Evolutionary conservation across 2,329 filamentous ascomycete genomes (phyloP).

Genomic region (Furcasterigmium sp.): DNA sequence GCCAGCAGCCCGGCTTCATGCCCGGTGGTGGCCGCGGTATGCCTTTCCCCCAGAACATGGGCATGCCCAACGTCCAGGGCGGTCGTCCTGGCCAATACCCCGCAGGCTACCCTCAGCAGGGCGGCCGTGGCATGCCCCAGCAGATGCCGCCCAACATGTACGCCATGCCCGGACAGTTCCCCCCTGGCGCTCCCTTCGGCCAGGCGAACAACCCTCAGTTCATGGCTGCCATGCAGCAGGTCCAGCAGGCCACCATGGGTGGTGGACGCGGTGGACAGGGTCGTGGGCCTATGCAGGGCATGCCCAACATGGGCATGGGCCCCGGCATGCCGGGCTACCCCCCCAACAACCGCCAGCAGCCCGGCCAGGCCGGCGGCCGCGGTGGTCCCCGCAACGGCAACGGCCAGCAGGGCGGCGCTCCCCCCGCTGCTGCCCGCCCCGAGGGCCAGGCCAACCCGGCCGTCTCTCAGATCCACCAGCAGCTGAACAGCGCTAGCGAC

Average conservation of each 20-base stretch:
- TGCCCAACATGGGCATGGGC: conserved; percentile 61
- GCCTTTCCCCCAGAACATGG: conserved; percentile 62
- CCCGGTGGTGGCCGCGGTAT: conserved; percentile 61
- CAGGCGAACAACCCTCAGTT: conserved; percentile 76
- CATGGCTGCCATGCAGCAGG: conserved; percentile 79
- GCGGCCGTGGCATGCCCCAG: conserved; percentile 80
- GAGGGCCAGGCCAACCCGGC: conserved; percentile 16
- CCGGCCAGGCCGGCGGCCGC: conserved; percentile 33
- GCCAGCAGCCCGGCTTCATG: conserved; percentile 68
- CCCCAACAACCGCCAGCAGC: conserved; percentile 45
- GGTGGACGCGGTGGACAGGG: conserved; percentile 60
- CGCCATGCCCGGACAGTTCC: conserved; percentile 73
- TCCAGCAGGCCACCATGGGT: conserved; percentile 54
- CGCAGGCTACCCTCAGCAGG: conserved; percentile 75
- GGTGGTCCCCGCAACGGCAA: conserved; percentile 36
- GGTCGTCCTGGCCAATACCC: conserved; percentile 85
- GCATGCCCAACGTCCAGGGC: conserved; percentile 67
- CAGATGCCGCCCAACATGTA: conserved; percentile 87
- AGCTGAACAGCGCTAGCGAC: conserved; percentile 49
- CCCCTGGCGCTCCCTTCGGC: conserved; percentile 63
- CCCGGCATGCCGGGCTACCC: conserved; percentile 53
- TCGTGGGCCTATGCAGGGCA: conserved; percentile 69
- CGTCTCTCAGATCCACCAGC: conserved; percentile 41
- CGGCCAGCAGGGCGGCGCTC: conserved; percentile 30
- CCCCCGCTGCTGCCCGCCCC: conserved; percentile 41